Evolutionary conservation across 805 yeast species (phyloP), one percentile per base, ranked within the genome.

Genomic region (Saturnispora sekii): DNA sequence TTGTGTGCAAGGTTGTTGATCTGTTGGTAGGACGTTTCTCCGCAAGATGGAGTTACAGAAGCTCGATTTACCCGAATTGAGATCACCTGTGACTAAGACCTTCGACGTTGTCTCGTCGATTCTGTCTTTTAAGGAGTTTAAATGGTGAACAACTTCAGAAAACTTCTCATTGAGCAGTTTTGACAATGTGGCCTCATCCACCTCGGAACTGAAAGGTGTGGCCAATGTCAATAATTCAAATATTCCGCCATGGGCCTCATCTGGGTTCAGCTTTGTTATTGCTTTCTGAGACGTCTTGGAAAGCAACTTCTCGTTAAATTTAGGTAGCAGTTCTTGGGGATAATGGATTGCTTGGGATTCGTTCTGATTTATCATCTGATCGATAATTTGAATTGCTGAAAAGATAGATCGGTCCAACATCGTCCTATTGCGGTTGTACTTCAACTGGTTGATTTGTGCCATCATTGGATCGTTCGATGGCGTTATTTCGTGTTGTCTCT

Each of bases 1-100:
- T 49, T 85, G 81, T 0, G 99, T 93, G 56, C 97, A 88, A 2
- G 99, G 99, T 59, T 93, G 95, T 58, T 93, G 98, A 63, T 93
- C 99, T 57, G 84, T 95, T 0, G 99, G 98, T 40, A 93, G 65
- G 3, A 93, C 64, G 41, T 77, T 75, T 42, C 93, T 73, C 52
- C 89, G 71, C 48, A 93, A 65, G 35, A 93, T 67, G 1, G 96
- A 90, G 59, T 93, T 93, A 63, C 98, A 93, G 55, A 93, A 87
- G 1, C 96, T 84, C 1, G 97, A 87, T 58, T 93, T 93, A 3
- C 99, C 99, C 0, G 98, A 84, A 59, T 93, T 93, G 52, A 93
- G 73, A 61, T 93, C 99, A 42, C 99, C 99, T 2, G 98, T 94
- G 33, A 93, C 89, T 49, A 93, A 79, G 1, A 93, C 97, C 55